These are phyloP conservation scores for Diutina pseudorugosa DNA, from an alignment of 1,139 yeast species.

Conservation along the genomic window DNA sequence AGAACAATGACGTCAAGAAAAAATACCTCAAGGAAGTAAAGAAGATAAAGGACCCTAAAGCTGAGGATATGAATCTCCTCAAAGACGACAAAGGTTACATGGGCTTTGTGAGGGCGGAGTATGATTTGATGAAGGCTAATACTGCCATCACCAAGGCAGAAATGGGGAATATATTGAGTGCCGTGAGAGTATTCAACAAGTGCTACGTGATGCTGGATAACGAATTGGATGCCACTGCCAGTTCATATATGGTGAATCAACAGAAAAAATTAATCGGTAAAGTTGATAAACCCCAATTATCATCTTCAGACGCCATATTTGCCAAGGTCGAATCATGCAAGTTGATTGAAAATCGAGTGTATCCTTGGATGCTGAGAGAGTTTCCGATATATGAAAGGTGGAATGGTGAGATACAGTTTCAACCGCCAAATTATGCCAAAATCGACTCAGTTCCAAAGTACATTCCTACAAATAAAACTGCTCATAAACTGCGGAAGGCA, in stretches of 20 bases:
- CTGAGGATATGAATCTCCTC: not conserved
- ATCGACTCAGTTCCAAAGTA: not conserved
- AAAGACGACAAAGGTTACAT: not conserved
- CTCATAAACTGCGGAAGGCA: not conserved
- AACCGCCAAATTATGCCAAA: not conserved
- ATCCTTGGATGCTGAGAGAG: slow-evolving; percentile 1
- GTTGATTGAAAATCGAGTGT: not conserved
- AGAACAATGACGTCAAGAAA: not conserved
- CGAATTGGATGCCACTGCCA: not conserved
- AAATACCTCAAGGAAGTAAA: not conserved
- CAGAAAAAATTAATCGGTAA: not conserved
- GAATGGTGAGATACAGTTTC: not conserved
- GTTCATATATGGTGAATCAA: not conserved
- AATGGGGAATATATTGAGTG: not conserved
- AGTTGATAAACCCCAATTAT: not conserved
- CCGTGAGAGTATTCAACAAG: not conserved
- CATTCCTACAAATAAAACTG: not conserved
- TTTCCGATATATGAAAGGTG: not conserved
- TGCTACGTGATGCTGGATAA: not conserved
- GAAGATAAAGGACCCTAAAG: not conserved
- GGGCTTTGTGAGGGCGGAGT: not conserved
- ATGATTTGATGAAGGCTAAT: not conserved
- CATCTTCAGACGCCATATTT: not conserved
- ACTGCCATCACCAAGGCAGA: not conserved
- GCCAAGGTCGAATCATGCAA: not conserved